These are phyloP conservation scores for Willaertia magna DNA, from an alignment of 208 protist genomes.

Conservation along the genomic window DNA sequence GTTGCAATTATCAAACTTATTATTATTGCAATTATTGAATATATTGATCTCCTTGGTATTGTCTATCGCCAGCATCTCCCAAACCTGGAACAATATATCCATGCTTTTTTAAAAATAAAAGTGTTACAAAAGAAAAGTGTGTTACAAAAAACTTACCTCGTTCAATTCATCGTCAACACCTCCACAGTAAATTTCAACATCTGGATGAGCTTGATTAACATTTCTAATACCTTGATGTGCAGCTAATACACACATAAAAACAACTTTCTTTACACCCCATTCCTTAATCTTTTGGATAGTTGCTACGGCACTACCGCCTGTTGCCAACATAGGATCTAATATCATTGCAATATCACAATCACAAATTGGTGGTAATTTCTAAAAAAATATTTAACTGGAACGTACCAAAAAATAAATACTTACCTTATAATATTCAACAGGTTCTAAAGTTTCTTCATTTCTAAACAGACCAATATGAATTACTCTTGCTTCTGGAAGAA, in stretches of 20 bases:
- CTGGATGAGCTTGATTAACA: neutral
- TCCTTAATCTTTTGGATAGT: neutral
- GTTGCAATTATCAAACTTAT: neutral
- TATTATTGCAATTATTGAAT: neutral
- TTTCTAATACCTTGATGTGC: neutral
- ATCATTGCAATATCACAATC: neutral
- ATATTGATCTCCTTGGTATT: neutral
- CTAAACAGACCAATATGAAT: neutral
- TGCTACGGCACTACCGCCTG: neutral
- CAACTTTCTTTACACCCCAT: neutral
- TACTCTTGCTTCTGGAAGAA: neutral
- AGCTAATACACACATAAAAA: neutral
- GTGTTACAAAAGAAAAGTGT: neutral
- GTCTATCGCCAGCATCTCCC: slow-evolving; percentile 8
- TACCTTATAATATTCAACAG: neutral
- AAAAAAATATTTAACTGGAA: neutral
- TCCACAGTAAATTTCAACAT: neutral
- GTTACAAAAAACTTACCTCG: neutral
- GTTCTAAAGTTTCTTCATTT: neutral
- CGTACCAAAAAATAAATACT: neutral
- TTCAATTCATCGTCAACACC: neutral
- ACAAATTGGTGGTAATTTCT: neutral
- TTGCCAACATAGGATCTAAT: slow-evolving; percentile 18
- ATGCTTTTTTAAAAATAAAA: neutral
- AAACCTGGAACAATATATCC: slow-evolving; percentile 5